A percentile compares a stretch with the other conserved stretches of the same genome.
These are phyloP conservation scores for Lepraria neglecta DNA, from an alignment of 495 filamentous ascomycete species.

Conservation along the genomic window DNA sequence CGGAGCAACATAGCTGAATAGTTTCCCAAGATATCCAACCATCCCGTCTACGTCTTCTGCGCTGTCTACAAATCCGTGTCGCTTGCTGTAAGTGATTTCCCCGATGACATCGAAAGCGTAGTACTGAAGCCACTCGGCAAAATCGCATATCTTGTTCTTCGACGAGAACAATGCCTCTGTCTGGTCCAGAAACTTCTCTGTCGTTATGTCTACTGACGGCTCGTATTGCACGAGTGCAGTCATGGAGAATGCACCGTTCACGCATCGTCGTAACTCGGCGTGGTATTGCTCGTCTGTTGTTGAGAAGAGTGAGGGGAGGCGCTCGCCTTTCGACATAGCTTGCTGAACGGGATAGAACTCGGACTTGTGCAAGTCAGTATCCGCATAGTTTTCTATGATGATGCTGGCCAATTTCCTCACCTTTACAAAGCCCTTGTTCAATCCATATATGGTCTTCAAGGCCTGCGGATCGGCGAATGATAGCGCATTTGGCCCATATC, in stretches of 20 bases:
- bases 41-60: conserved; percentile 54
- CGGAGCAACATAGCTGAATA: conserved; percentile 41
- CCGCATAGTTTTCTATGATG: not conserved
- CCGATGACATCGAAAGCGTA: conserved; percentile 74
- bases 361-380: conserved; percentile 42
- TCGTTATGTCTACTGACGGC: conserved; percentile 64
- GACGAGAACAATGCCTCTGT: conserved; percentile 49
- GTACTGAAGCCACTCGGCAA: conserved; percentile 71
- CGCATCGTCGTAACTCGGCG: conserved; percentile 60
- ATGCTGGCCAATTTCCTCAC: conserved; percentile 40
- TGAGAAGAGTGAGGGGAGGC: conserved; percentile 67
- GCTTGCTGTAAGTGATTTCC: conserved; percentile 56
- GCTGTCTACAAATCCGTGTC: conserved; percentile 57
- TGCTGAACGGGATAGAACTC: conserved; percentile 69
- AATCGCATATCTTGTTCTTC: conserved; percentile 48
- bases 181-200: conserved; percentile 51
- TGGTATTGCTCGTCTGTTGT: conserved; percentile 72
- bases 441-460: conserved; percentile 69
- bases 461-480: conserved; percentile 64
- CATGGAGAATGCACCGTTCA: conserved; percentile 72
- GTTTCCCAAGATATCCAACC: conserved; percentile 25
- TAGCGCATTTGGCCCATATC: conserved; percentile 60
- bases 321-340: conserved; percentile 57
- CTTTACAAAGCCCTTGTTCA: conserved; percentile 77
- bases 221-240: conserved; percentile 67